Evolutionary conservation across 2,329 filamentous ascomycete genomes (phyloP).

Genomic region (Ascochyta lentis): DNA sequence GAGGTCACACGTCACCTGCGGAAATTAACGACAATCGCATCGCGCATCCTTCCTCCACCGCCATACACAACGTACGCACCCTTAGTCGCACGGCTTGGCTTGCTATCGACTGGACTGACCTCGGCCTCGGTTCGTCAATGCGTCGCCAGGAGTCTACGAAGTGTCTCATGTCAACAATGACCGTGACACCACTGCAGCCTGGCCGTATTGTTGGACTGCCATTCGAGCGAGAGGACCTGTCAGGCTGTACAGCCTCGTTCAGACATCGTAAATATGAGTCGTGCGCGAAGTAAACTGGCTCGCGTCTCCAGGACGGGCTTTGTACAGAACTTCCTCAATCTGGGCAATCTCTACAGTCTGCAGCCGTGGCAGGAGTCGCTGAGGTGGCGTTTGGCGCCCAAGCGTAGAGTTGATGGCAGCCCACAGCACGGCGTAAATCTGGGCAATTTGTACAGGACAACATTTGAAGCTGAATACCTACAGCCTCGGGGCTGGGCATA

Average conservation of each 20-base stretch:
- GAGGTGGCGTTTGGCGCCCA: neutral
- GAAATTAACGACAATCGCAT: constrained; percentile 1
- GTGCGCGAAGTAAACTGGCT: neutral
- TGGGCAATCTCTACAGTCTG: constrained; percentile 19
- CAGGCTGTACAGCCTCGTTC: neutral
- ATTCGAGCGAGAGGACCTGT: neutral
- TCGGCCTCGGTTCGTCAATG: too few species aligned
- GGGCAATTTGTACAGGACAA: neutral
- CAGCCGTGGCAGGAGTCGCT: neutral
- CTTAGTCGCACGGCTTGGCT: neutral
- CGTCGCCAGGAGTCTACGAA: neutral
- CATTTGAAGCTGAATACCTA: too few species aligned
- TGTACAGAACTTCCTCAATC: constrained; percentile 19
- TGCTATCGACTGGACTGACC: neutral
- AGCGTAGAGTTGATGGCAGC: neutral
- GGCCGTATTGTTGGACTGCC: neutral
- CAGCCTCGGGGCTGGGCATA: constrained; percentile 24
- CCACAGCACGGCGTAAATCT: neutral
- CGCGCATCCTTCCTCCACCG: constrained; percentile 4
- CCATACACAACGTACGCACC: neutral
- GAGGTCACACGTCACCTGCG: constrained; percentile 4
- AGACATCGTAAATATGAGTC: neutral
- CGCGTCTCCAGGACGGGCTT: neutral
- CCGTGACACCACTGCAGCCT: neutral
- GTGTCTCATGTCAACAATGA: neutral